Evolutionary conservation across 768 basidiomycete genomes (phyloP).

Genomic region (Pholiota molesta): DNA sequence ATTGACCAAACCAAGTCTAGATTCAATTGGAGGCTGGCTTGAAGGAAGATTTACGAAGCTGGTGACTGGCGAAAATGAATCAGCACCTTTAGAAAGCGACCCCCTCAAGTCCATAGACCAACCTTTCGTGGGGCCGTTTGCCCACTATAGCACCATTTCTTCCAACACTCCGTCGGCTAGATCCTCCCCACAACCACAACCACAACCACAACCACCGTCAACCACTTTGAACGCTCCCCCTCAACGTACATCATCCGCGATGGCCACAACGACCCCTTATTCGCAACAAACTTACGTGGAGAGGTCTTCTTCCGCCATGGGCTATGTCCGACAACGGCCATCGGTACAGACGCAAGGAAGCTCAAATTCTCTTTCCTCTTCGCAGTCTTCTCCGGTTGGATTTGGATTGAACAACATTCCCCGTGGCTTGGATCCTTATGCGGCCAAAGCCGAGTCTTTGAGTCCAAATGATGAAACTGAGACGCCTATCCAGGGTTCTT

Average conservation of each 20-base stretch:
- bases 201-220: constrained; percentile 50
- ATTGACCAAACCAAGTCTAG: constrained; percentile 87
- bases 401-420: constrained; percentile 38
- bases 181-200: constrained; percentile 73
- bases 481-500: constrained; percentile 44
- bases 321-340: constrained; percentile 59
- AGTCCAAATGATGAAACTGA: constrained; percentile 35
- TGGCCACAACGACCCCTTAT: constrained; percentile 56
- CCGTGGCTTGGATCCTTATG: constrained; percentile 14
- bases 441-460: constrained; percentile 20
- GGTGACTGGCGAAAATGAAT: constrained; percentile 89
- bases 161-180: constrained; percentile 75
- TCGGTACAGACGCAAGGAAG: constrained; percentile 58
- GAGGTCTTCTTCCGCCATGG: constrained; percentile 79
- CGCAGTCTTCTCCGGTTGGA: constrained; percentile 26
- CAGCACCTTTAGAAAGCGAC: constrained; percentile 39
- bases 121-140: constrained; percentile 77
- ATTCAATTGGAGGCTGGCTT: constrained; percentile 89
- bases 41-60: constrained; percentile 93
- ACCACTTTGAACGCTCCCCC: constrained; percentile 47
- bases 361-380: constrained; percentile 50
- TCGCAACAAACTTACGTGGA: constrained; percentile 56
- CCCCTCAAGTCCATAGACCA: constrained; percentile 40
- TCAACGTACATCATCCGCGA: constrained; percentile 69
- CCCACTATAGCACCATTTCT: constrained; percentile 91